Evolutionary conservation across 1,284 basidiomycete genomes (phyloP), one percentile per base, ranked within the genome.

Genomic region (Apiotrichum veenhuisii): DNA sequence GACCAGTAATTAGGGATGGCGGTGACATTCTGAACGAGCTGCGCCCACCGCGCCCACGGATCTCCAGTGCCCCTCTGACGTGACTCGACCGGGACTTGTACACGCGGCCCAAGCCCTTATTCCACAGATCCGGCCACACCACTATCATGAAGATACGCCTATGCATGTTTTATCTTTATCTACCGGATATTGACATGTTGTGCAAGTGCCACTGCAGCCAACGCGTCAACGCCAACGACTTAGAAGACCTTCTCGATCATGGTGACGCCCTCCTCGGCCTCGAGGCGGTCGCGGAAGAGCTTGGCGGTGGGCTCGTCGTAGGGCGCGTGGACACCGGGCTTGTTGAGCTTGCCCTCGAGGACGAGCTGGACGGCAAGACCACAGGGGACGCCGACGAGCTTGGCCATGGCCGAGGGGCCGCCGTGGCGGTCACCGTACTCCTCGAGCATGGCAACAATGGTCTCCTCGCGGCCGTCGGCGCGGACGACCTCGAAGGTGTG

Each of bases 401-500:
- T 77, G 70, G 93, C 91, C 95, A 98, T 98, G n/a, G 92, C 91
- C 33, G 89, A 90, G 68, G 89, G 84, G 2, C 93, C 93, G 58
- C 79, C 80, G 20, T 87, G 87, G 38, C 81, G 78, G 61, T 84
- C 84, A 53, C 95, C 95, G 73, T 96, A 97, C 61, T 85, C 87
- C 78, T 98, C 91, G 38, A 98, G 82, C 25, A 94, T 94, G 45
- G 91, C 90, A 10, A 94, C 97, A 70, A 92, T 80, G 33, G 86
- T 93, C 81, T 95, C 84, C 85, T 89, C 80, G 49, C 80, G 83
- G 52, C 93, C 92, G 71, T 95, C 89, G 38, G 83, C 81, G 84
- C 88, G 89, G 73, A 91, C 84, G 46, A 96, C 86, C 67, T 89
- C 79, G 73, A 97, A 96, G 80, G 94, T 95, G 84, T 98, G 95